Evolutionary conservation across 768 basidiomycete genomes (phyloP).

Genomic region (Exidia glandulosa): DNA sequence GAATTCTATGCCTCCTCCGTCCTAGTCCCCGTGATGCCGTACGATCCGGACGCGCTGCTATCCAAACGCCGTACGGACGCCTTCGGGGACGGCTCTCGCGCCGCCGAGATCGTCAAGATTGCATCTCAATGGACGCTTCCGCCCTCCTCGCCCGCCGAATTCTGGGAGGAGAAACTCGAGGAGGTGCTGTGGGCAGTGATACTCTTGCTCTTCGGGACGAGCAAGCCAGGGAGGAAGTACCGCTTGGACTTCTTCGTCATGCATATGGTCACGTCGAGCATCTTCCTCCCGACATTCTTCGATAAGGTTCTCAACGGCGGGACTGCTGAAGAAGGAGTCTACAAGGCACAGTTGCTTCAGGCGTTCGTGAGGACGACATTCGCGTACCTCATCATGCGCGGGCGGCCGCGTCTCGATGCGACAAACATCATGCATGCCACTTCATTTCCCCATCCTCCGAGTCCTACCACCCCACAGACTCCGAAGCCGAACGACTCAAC

Average conservation of each 20-base stretch:
- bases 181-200: conserved; percentile 40
- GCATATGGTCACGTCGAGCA: conserved; percentile 43
- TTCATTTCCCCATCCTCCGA: background rate
- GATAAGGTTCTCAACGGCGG: conserved; percentile 17
- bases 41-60: conserved; percentile 35
- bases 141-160: conserved; percentile 15
- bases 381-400: conserved; percentile 29
- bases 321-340: conserved; percentile 5
- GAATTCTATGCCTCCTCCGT: conserved; percentile 38
- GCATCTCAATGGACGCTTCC: conserved; percentile 26
- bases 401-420: conserved; percentile 42
- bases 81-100: conserved; percentile 24
- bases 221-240: conserved; percentile 35
- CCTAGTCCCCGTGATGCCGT: conserved; percentile 40
- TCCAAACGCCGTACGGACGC: conserved; percentile 24
- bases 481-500: conserved; percentile 15
- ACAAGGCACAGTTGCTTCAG: conserved; percentile 36
- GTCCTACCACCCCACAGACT: background rate
- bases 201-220: conserved; percentile 37
- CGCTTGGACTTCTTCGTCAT: conserved; percentile 48
- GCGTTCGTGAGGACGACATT: conserved; percentile 30
- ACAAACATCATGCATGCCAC: conserved; percentile 5
- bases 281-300: conserved; percentile 38
- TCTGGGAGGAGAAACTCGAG: conserved; percentile 30
- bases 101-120: conserved; percentile 35